Base-by-base conservation (phyloP, 2,329 filamentous ascomycete genomes). In the Corinectria fuckeliana region DNA sequence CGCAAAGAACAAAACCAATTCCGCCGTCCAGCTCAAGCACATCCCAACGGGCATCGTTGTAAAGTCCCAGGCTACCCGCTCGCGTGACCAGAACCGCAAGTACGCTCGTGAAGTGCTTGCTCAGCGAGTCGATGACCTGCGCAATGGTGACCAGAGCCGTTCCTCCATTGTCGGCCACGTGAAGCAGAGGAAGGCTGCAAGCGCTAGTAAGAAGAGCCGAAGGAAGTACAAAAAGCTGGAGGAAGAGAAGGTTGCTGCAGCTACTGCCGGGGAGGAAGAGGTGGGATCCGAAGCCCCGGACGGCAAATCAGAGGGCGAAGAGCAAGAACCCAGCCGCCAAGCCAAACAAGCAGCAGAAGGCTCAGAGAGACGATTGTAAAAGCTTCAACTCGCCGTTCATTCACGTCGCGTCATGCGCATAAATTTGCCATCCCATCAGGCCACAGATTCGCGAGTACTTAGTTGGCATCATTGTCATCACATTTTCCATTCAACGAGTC, bases 1-100 rank as follows among this genome's bases (percentile, higher is more conserved):
- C 34, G 25, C 6, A 48, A 61, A 89, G 90, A 99, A 99, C 79
- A 99, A 99, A 86, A 99, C 95, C 23, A 93, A 89, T 65, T 97
- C 92, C 0, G 94, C 94, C 34, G 94, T 97, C 2, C 95, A 99
- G 75, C 82, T 99, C 32, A 95, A 90, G 67, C 95, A 99, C 76
- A 79, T 91, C 14, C 92, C 94, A 5, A 96, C 93, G 1, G 94
- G 94, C 61, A 87, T 97, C 52, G 93, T 98, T 13, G 86, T 99
- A 63, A 99, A 99, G 79, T 94, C 88, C 56, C 95, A 99, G 77
- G 92, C 90, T 18, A 98, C 95, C 8, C 88, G 95, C 47, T 96
- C 91, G 1, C 87, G 92, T 16, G 85, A 85, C 57, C 91, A 96
- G 77, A 99, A 99, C 75, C 87, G 93, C 63, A 93, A 91, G 75